Evolutionary conservation across 2,329 filamentous ascomycete species (phyloP), one percentile per base, ranked within the genome.

Genomic region (Monascus ruber): DNA sequence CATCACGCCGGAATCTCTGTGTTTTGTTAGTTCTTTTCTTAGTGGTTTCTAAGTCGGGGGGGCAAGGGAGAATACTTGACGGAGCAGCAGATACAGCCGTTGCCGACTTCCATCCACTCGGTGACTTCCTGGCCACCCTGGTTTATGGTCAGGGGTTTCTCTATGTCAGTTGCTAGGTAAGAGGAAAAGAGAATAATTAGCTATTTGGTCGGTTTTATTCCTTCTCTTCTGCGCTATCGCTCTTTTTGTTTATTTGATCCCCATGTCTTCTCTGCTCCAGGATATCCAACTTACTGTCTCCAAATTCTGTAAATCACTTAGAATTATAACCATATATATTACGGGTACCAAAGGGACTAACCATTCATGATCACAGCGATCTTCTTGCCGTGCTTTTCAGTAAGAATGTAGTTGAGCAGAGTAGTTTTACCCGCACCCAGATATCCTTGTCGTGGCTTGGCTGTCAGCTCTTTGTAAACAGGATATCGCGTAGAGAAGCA

Each of bases 331-430:
- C 2, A 25, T 31, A 24, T 5, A 11, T 11, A 24, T 7, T 33
- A 6, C 35, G 31, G n/a, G 11, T 27, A 27, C 11, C 31, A 8
- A 8, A 36, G 31, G 7, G 25, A 71, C 60, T 56, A 54, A 65
- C 85, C 87, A 62, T 98, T 98, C 69, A 98, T 77, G 41, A 98
- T 96, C 9, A 98, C 91, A 7, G 91, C 91, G 60, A 98, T 91
- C 56, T 87, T 94, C 72, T 96, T 96, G 60, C 89, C 89, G 72
- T 98, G 91, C 44, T 89, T 81, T 42, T 88, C 87, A 26, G 83
- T 94, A 38, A 98, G 70, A 45, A 98, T 96, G 60, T 96, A 94
- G 61, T 98, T 96, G 42, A 98, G 70, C 26, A 96, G 65, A 0
- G 89, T 96, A 0, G 89, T 96, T 64, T 98, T 98, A 11, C 91